phyloP scores from a whole-genome alignment of 345 rosid species.

The Orychophragmus violaceus region DNA sequence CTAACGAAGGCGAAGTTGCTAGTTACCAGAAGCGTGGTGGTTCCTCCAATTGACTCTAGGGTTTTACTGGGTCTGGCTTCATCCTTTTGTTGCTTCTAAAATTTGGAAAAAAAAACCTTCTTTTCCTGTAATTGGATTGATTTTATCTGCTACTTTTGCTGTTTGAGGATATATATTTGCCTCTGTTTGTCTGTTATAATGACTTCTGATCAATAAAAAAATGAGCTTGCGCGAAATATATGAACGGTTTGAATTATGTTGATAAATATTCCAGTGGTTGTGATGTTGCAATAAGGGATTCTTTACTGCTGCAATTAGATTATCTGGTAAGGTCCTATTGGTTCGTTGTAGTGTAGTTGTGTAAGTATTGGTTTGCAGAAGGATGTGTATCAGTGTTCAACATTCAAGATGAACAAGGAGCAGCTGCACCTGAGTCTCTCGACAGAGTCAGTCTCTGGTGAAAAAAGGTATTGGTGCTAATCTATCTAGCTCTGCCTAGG shows the following conservation, averaged over 20 bases:
- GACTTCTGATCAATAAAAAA: constrained; percentile 9
- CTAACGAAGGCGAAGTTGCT: constrained; percentile 88
- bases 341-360: neutral
- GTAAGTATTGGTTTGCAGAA: neutral
- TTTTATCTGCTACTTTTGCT: neutral
- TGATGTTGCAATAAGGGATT: neutral
- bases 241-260: neutral
- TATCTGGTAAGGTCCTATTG: neutral
- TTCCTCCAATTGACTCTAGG: constrained; percentile 16
- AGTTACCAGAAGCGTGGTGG: constrained; percentile 51
- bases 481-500: neutral
- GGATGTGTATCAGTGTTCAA: neutral
- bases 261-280: neutral
- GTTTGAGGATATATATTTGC: constrained; percentile 1
- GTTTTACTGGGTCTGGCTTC: neutral
- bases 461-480: neutral
- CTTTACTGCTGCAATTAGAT: neutral
- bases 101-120: neutral
- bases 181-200: constrained; percentile 7
- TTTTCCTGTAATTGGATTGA: too few species aligned
- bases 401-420: neutral
- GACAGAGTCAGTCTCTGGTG: neutral
- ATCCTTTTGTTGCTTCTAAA: neutral
- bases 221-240: neutral
- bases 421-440: neutral